phyloP scores from a whole-genome alignment of 208 protist genomes.

The Wallacemonas sp. region DNA sequence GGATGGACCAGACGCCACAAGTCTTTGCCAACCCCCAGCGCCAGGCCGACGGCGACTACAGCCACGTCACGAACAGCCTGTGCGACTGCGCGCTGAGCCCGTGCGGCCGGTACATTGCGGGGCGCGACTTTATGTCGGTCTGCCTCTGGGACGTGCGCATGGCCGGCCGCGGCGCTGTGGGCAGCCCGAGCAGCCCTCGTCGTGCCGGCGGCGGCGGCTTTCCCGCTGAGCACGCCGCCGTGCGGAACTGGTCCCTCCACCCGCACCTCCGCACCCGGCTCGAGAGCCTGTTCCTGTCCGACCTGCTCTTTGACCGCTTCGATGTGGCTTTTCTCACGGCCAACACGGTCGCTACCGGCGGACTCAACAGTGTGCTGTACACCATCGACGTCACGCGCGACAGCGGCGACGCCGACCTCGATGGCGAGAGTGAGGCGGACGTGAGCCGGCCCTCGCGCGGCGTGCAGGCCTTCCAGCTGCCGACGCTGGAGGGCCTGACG shows the following conservation, averaged over 20 bases:
- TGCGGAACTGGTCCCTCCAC: slow-evolving; percentile 77
- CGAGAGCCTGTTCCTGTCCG: slow-evolving; percentile 68
- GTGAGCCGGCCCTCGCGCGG: slow-evolving; percentile 20
- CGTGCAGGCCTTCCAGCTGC: slow-evolving; percentile 53
- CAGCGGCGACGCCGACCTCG: neutral
- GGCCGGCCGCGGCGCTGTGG: slow-evolving; percentile 25
- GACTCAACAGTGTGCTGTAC: slow-evolving; percentile 73
- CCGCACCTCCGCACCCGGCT: slow-evolving; percentile 63
- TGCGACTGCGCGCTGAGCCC: slow-evolving; percentile 84
- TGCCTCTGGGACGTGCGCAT: slow-evolving; percentile 85
- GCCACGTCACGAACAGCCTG: slow-evolving; percentile 61
- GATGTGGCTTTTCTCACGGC: slow-evolving; percentile 73
- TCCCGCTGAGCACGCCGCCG: slow-evolving; percentile 27
- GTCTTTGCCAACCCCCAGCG: slow-evolving; percentile 58
- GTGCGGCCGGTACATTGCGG: slow-evolving; percentile 80
- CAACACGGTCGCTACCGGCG: slow-evolving; percentile 68
- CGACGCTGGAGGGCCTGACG: slow-evolving; percentile 34
- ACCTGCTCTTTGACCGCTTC: slow-evolving; percentile 69
- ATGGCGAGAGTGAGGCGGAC: neutral
- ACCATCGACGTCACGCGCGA: slow-evolving; percentile 51
- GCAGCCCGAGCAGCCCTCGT: slow-evolving; percentile 25
- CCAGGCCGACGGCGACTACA: slow-evolving; percentile 48
- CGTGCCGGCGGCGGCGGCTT: slow-evolving; percentile 3
- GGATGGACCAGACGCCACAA: slow-evolving; percentile 61
- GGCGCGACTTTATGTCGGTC: slow-evolving; percentile 78